Evolutionary conservation across 164 flowering plant genomes (phyloP).

Genomic region (Macadamia integrifolia): DNA sequence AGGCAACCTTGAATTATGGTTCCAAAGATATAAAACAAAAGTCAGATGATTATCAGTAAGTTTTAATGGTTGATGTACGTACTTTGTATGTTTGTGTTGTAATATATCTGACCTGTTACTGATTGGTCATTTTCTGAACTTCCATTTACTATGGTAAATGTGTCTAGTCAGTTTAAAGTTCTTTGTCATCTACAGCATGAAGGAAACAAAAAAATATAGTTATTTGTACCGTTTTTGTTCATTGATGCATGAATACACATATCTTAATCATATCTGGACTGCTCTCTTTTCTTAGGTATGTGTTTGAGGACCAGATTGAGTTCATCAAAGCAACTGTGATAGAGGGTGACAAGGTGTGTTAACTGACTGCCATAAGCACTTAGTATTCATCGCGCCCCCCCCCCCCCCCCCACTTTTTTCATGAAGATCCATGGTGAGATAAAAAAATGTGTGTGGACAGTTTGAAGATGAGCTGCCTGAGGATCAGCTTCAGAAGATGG

Average conservation of each 20-base stretch:
- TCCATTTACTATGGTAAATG: no score
- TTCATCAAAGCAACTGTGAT: slow-evolving; percentile 78
- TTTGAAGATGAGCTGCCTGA: slow-evolving; percentile 39
- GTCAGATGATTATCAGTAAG: slow-evolving; percentile 81
- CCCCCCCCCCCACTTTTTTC: background rate
- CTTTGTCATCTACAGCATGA: background rate
- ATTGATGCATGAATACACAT: background rate
- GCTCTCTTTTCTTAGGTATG: slow-evolving; percentile 42
- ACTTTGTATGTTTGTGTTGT: no score
- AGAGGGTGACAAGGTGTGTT: slow-evolving; percentile 68
- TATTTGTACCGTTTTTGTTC: background rate
- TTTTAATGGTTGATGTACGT: background rate
- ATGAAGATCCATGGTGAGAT: background rate
- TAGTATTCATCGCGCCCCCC: background rate
- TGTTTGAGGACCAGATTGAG: slow-evolving; percentile 96
- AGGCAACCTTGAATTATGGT: slow-evolving; percentile 80
- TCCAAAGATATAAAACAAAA: slow-evolving; percentile 64
- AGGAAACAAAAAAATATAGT: background rate
- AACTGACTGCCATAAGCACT: background rate
- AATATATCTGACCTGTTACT: background rate
- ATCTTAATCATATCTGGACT: no score
- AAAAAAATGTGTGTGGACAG: slow-evolving; percentile 28
- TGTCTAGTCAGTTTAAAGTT: no score
- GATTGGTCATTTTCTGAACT: background rate
- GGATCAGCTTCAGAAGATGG: slow-evolving; percentile 35